Conservation (phyloP, 2,329 filamentous ascomycete genomes). For the Pestalotiopsis sp. region DNA sequence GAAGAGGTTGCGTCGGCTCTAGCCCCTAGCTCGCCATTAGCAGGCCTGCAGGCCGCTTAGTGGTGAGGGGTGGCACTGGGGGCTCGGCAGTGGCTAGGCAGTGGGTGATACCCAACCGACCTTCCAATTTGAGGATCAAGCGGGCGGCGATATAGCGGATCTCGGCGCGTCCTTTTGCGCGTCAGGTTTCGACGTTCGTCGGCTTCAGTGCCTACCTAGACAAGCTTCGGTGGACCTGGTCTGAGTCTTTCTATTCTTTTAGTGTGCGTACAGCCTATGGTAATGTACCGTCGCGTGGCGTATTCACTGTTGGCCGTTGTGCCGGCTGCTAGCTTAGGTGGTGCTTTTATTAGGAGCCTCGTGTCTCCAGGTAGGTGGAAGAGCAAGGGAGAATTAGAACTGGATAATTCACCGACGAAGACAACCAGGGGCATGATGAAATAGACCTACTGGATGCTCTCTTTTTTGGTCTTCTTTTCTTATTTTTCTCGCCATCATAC, state of each 20-base stretch:
- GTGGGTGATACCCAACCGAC: constrained; percentile 1
- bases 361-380: too few relatives aligned
- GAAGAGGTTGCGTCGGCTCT: constrained; percentile 9
- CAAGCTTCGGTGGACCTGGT: background rate
- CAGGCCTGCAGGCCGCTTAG: background rate
- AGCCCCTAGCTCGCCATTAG: background rate
- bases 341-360: too few relatives aligned
- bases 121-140: background rate
- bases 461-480: too few relatives aligned
- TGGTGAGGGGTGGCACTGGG: background rate
- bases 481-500: too few relatives aligned
- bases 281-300: background rate
- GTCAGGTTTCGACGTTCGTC: background rate
- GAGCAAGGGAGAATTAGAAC: too few relatives aligned
- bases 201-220: background rate
- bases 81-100: background rate
- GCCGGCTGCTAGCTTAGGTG: background rate
- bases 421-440: too few relatives aligned
- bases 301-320: background rate
- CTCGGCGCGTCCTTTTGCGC: background rate
- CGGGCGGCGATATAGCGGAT: background rate
- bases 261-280: background rate
- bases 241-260: background rate
- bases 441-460: too few relatives aligned
- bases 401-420: too few relatives aligned